A percentile compares a stretch with the other conserved stretches of the same genome.
These are phyloP conservation scores for Russula abietina DNA, from an alignment of 768 basidiomycete species.

Conservation along the genomic window DNA sequence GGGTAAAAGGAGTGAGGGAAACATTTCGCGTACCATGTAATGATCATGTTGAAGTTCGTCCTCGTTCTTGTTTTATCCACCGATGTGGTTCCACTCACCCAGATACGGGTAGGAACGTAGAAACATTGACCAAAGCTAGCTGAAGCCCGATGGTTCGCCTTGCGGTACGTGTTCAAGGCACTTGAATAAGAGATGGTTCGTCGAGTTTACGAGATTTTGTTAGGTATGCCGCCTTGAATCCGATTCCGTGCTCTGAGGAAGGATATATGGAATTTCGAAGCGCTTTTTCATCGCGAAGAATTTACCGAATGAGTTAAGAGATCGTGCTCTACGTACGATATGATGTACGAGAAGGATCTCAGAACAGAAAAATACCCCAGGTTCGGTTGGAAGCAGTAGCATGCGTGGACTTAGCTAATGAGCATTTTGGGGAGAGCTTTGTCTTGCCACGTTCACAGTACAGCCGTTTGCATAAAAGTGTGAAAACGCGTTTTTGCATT, in stretches of 20 bases:
- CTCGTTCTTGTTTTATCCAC: conserved; percentile 9
- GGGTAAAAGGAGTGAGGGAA: not conserved
- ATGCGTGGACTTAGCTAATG: not conserved
- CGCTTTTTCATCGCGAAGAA: not conserved
- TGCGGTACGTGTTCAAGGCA: conserved; percentile 1
- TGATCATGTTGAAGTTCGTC: not conserved
- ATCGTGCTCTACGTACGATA: too few relatives aligned
- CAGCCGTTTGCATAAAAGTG: too few relatives aligned
- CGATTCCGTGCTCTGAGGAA: conserved; percentile 5
- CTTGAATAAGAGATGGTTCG: conserved; percentile 2
- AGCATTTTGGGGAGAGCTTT: not conserved
- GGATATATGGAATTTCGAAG: not conserved
- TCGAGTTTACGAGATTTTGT: conserved; percentile 1
- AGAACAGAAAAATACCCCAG: not conserved
- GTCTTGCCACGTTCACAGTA: not conserved
- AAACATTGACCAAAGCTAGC: not conserved
- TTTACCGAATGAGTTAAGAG: not conserved
- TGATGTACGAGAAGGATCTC: conserved; percentile 15
- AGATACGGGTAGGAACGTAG: conserved; percentile 2
- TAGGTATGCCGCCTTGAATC: not conserved
- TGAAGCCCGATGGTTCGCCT: conserved; percentile 1
- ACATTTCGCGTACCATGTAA: conserved; percentile 12
- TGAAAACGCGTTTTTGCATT: too few relatives aligned
- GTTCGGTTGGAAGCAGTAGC: conserved; percentile 14
- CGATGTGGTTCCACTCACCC: not conserved